Conservation (phyloP, 164 flowering plant genomes). For the Hamamelis virginiana region DNA sequence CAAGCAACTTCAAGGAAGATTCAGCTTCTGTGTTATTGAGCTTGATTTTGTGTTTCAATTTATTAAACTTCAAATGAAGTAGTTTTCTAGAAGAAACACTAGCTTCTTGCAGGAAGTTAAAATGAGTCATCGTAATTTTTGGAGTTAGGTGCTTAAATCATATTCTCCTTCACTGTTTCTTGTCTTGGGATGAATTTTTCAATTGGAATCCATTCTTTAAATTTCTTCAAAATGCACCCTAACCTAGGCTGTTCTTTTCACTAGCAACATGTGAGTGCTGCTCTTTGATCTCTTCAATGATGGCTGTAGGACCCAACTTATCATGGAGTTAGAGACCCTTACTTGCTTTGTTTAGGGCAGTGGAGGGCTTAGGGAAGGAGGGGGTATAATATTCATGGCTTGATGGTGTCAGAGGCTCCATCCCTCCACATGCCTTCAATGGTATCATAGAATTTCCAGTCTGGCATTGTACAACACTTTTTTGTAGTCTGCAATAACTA, state of each 20-base stretch:
- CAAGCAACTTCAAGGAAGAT: not conserved
- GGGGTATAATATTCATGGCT: constrained; percentile 14
- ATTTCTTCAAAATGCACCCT: not conserved
- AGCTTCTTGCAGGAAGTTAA: too few relatives aligned
- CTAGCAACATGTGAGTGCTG: constrained; percentile 13
- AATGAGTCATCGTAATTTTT: too few relatives aligned
- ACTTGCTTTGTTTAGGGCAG: constrained; percentile 12
- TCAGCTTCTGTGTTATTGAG: not conserved
- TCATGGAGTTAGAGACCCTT: not conserved
- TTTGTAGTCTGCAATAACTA: not conserved
- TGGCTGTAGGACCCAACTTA: constrained; percentile 17
- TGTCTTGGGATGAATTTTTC: not conserved
- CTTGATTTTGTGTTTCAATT: too few relatives aligned
- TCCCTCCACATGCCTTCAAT: constrained; percentile 16
- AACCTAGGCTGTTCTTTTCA: not conserved
- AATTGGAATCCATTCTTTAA: not conserved
- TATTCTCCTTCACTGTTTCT: not conserved
- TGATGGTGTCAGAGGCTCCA: constrained; percentile 25
- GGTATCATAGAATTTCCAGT: constrained; percentile 24
- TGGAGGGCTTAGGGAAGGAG: not conserved
- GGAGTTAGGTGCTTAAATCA: not conserved
- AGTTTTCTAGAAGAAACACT: too few relatives aligned
- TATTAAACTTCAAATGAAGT: too few relatives aligned
- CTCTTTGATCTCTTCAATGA: constrained; percentile 4
- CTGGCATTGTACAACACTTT: constrained; percentile 17